A percentile compares a stretch with the other conserved stretches of the same genome.
Conservation (phyloP, 768 basidiomycete genomes). For the Pleurotus salmoneostramineus region DNA sequence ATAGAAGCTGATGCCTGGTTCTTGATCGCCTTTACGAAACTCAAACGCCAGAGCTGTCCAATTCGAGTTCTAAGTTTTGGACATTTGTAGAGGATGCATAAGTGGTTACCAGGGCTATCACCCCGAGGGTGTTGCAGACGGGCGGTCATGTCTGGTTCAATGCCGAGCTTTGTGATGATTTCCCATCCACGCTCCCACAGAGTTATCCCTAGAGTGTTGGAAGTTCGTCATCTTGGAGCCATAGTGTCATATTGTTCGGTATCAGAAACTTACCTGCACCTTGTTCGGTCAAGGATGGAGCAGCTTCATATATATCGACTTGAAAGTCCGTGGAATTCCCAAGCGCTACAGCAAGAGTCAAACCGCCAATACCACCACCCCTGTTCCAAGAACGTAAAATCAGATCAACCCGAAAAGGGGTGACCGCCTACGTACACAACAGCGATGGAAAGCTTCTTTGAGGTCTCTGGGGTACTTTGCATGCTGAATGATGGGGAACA, state of each 20-base stretch:
- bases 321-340: slow-evolving; percentile 22
- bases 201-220: slow-evolving; percentile 20
- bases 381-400: slow-evolving; percentile 10
- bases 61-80: not conserved
- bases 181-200: slow-evolving; percentile 27
- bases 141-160: slow-evolving; percentile 11
- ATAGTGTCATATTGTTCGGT: slow-evolving; percentile 7
- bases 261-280: slow-evolving; percentile 27
- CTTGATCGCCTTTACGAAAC: slow-evolving; percentile 29
- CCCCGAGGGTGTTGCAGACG: not conserved
- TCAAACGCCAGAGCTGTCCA: slow-evolving; percentile 17
- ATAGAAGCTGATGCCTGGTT: slow-evolving; percentile 24
- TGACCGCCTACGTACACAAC: slow-evolving; percentile 11
- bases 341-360: slow-evolving; percentile 21
- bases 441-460: slow-evolving; percentile 6
- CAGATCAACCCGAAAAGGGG: not conserved
- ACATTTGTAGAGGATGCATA: slow-evolving; percentile 8
- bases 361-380: slow-evolving; percentile 26
- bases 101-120: not conserved
- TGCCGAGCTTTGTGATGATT: slow-evolving; percentile 18
- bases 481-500: not conserved
- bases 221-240: slow-evolving; percentile 14
- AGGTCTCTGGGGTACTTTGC: not conserved
- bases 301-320: slow-evolving; percentile 38
- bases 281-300: slow-evolving; percentile 27